Evolutionary conservation across 2,329 filamentous ascomycete genomes (phyloP).

Genomic region (Lecanicillium sp.): DNA sequence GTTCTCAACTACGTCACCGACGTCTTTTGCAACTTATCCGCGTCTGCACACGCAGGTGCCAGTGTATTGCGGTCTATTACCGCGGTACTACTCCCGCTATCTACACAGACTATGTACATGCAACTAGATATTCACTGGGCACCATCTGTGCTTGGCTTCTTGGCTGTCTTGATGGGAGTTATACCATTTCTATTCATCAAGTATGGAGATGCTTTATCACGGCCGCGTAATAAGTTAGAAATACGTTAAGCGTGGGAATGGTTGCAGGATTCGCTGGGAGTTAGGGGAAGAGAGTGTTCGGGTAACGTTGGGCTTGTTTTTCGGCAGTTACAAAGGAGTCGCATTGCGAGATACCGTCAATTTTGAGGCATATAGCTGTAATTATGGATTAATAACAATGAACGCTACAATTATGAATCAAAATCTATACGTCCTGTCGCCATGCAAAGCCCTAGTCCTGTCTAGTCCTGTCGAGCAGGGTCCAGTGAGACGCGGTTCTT

Average conservation of each 20-base stretch:
- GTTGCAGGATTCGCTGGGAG: too few relatives aligned
- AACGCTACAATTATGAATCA: too few relatives aligned
- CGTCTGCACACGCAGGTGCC: conserved; percentile 26
- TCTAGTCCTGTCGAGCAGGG: too few relatives aligned
- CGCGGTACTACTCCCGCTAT: conserved; percentile 24
- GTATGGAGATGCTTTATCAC: not conserved
- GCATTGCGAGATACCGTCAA: too few relatives aligned
- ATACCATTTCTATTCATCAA: conserved; percentile 7
- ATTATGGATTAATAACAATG: too few relatives aligned
- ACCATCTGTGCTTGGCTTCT: conserved; percentile 24
- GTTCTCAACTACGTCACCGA: conserved; percentile 28
- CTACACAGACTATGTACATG: conserved; percentile 23
- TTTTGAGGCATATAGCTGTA: too few relatives aligned
- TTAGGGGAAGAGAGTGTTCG: too few relatives aligned
- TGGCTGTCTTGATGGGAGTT: conserved; percentile 12
- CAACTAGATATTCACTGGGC: conserved; percentile 26
- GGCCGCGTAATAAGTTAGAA: conserved; percentile 1
- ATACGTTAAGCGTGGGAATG: too few relatives aligned
- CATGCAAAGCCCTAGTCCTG: too few relatives aligned
- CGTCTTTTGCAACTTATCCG: conserved; percentile 23
- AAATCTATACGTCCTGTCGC: too few relatives aligned
- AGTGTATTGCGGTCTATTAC: conserved; percentile 25
- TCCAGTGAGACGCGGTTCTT: conserved; percentile 28
- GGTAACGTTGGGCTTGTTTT: too few relatives aligned
- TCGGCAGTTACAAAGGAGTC: too few relatives aligned